Base-by-base conservation (phyloP, 2,329 filamentous ascomycete species). In the Colletotrichum karsti region DNA sequence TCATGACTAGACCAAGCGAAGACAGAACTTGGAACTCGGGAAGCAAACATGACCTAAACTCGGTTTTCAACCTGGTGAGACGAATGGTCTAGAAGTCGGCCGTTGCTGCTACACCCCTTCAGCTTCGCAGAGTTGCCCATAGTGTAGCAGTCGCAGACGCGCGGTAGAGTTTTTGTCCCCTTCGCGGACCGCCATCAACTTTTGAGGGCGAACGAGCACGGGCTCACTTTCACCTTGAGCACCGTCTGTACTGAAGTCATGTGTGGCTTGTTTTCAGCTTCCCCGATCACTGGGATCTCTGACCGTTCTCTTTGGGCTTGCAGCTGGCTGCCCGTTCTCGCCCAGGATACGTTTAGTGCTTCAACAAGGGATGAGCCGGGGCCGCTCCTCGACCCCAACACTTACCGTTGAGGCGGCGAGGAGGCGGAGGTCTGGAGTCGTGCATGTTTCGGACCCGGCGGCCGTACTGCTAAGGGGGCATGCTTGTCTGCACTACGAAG, bases 361-460 rank as follows among this genome's bases (percentile, higher is more conserved):
- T 41, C 44, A 33, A 30, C 15, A 60, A 33, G 33, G 13, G 41
- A 20, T 22, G 15, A 18, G 44, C 57, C 57, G 22, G 57, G 33
- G n/a, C 35, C n/a, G 46, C 57, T 10, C n/a, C 57, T 51, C 57
- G 57, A 50, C 57, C 24, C 35, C 44, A 22, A n/a, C 57, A 7
- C n/a, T 6, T 41, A n/a, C n/a, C n/a, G n/a, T n/a, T n/a, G n/a
- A n/a, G n/a, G n/a, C n/a, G n/a, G n/a, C n/a, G n/a, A n/a, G n/a
- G n/a, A n/a, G n/a, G 57, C 22, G 56, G 22, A 28, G 18, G 33
- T 42, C 55, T 48, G 55, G 39, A 33, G 55, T 58, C 28, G 41
- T 58, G 46, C 9, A 28, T 18, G 55, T 58, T 58, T 58, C 55
- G 55, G 55, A 58, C 24, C 41, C 13, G 41, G 41, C 42, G 55